Evolutionary conservation across 1,284 basidiomycete species (phyloP).

Genomic region (Trametes sp.): DNA sequence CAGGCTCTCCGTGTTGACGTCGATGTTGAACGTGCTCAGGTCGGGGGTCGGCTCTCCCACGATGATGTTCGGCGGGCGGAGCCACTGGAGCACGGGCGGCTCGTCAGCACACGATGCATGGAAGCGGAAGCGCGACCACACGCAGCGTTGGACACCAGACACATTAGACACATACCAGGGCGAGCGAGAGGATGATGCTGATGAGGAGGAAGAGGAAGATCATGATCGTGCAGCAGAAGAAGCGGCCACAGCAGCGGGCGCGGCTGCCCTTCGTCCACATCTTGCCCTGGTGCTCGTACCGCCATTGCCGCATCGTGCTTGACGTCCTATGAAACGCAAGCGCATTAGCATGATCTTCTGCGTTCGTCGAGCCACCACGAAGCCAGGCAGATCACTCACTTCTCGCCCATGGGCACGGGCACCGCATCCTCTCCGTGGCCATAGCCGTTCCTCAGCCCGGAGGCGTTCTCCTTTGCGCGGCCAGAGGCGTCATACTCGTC

Average conservation of each 20-base stretch:
- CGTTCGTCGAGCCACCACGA: neutral
- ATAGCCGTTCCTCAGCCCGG: slow-evolving; percentile 31
- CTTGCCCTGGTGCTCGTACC: slow-evolving; percentile 62
- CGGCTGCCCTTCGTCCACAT: slow-evolving; percentile 71
- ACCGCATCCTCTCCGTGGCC: slow-evolving; percentile 36
- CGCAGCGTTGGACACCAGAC: too few species aligned
- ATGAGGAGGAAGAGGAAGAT: slow-evolving; percentile 69
- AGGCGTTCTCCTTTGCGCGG: slow-evolving; percentile 28
- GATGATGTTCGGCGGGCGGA: slow-evolving; percentile 78
- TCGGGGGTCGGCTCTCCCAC: slow-evolving; percentile 61
- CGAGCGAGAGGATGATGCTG: slow-evolving; percentile 74
- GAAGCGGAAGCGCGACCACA: slow-evolving; percentile 37
- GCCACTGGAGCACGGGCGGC: slow-evolving; percentile 60
- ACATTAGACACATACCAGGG: slow-evolving; percentile 57
- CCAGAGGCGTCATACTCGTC: slow-evolving; percentile 50
- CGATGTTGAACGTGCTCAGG: slow-evolving; percentile 44
- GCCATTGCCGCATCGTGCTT: slow-evolving; percentile 49
- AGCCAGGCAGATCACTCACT: slow-evolving; percentile 9
- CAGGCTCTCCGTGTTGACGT: slow-evolving; percentile 51
- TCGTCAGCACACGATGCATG: neutral
- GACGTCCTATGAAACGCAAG: slow-evolving; percentile 34
- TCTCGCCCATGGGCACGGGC: slow-evolving; percentile 25
- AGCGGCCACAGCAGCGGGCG: slow-evolving; percentile 63
- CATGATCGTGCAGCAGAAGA: slow-evolving; percentile 77
- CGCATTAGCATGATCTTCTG: slow-evolving; percentile 7